Base-by-base conservation (phyloP, 2,329 filamentous ascomycete species). In the Colletotrichum liaoningense region DNA sequence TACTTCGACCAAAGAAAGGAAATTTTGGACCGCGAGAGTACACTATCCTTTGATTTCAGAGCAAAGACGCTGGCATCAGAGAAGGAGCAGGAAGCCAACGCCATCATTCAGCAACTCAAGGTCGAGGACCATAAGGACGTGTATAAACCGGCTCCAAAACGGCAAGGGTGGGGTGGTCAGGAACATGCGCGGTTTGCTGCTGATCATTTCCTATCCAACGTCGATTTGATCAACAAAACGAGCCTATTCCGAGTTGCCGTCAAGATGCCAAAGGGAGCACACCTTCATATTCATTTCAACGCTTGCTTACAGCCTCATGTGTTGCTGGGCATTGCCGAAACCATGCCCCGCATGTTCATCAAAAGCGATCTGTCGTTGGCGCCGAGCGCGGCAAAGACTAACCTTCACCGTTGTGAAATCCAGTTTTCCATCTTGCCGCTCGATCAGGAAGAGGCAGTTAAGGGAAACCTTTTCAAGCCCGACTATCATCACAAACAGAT, bases 271-370 rank as follows among this genome's bases (percentile, higher is more conserved):
- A 95, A 95, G 80, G 93, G 93, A 2, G 88, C 88, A 0, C 91
- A 95, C 79, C 84, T 95, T 28, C 93, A 95, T 80, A 88, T 94
- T 28, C 93, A 95, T 80, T 95, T 94, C 85, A 95, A 95, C 79
- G 88, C 93, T n/a, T 93, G 93, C 73, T 84, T 95, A 5, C 84
- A 86, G 16, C 92, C 93, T 11, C 80, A 84, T 2, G 86, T 91
- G 5, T 84, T 95, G 24, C 84, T 95, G 14, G 81, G 84, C 28
- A 84, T 85, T 22, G 22, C 22, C 22, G 22, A 22, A 22, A 22
- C 22, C 22, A 22, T 22, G 22, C 22, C 22, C 22, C 88, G 88
- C 75, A 94, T 95, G 91, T 94, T 90, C 78, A 91, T 95, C 77
- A 90, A 88, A 70, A 93, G 91, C 81, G 88, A 87, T 46, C 77